These are phyloP conservation scores for Xylaria castorea DNA, from an alignment of 495 filamentous ascomycete species.

Conservation along the genomic window DNA sequence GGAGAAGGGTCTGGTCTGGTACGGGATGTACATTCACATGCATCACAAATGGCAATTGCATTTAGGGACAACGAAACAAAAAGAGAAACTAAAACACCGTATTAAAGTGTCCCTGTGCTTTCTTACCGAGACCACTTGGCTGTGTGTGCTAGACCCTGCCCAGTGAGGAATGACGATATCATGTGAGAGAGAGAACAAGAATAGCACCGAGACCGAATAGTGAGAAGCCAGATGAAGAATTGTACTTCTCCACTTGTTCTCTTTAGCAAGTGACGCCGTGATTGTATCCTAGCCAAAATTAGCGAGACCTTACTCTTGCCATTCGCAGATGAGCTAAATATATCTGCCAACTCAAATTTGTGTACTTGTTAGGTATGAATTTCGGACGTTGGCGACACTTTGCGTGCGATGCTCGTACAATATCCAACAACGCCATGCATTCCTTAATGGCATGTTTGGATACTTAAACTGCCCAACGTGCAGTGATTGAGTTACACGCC, in stretches of 20 bases:
- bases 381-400: background rate
- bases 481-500: background rate
- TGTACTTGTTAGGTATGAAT: background rate
- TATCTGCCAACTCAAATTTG: background rate
- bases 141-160: constrained; percentile 6
- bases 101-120: background rate
- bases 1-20: constrained; percentile 31
- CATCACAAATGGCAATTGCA: constrained; percentile 32
- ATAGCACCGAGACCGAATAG: constrained; percentile 17
- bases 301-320: background rate
- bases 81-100: constrained; percentile 17
- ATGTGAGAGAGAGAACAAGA: constrained; percentile 7
- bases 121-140: no score
- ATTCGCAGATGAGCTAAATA: background rate
- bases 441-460: background rate
- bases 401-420: background rate
- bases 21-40: constrained; percentile 32
- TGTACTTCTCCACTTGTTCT: background rate
- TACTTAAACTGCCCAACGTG: background rate
- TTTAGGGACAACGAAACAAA: constrained; percentile 28
- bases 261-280: background rate
- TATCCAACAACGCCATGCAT: background rate
- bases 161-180: constrained; percentile 16
- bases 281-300: background rate
- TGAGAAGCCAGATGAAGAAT: constrained; percentile 9